Evolutionary conservation across 495 filamentous ascomycete genomes (phyloP).

Genomic region (Coniosporium apollinis): DNA sequence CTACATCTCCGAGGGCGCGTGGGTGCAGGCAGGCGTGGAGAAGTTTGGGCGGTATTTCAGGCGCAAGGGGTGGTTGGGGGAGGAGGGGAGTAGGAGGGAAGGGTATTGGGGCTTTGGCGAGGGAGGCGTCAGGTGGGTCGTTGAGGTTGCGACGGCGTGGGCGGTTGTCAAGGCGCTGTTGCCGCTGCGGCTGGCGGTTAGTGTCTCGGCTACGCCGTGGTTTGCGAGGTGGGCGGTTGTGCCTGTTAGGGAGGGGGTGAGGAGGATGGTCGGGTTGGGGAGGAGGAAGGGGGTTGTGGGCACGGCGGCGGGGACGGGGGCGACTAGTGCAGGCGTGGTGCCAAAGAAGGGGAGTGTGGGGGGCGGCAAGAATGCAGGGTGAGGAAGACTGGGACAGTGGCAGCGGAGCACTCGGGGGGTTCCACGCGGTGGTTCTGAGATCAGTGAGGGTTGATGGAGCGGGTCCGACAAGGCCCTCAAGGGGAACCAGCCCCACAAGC

Average conservation of each 20-base stretch:
- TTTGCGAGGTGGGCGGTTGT: slow-evolving; percentile 56
- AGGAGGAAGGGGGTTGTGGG: slow-evolving; percentile 7
- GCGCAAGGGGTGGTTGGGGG: slow-evolving; percentile 45
- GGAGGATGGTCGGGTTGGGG: slow-evolving; percentile 25
- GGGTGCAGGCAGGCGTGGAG: slow-evolving; percentile 37
- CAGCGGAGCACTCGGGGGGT: no score
- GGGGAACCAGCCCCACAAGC: no score
- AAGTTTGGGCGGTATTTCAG: slow-evolving; percentile 41
- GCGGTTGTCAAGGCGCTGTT: slow-evolving; percentile 72
- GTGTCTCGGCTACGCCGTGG: slow-evolving; percentile 86
- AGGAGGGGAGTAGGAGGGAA: slow-evolving; percentile 24
- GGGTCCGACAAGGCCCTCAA: no score
- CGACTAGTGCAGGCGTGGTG: slow-evolving; percentile 9
- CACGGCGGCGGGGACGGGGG: slow-evolving; percentile 12
- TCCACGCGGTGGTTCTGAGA: no score
- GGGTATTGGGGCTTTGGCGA: slow-evolving; percentile 24
- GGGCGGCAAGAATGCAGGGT: no score
- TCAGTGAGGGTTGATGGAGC: no score
- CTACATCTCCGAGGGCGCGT: slow-evolving; percentile 31
- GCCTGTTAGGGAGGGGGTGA: slow-evolving; percentile 25
- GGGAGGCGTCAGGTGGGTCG: slow-evolving; percentile 29
- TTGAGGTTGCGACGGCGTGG: slow-evolving; percentile 72
- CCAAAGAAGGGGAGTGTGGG: slow-evolving; percentile 4
- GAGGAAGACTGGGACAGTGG: no score
- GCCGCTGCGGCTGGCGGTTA: slow-evolving; percentile 54